Base-by-base conservation (phyloP, 257 asterid species). In the Striga asiatica region DNA sequence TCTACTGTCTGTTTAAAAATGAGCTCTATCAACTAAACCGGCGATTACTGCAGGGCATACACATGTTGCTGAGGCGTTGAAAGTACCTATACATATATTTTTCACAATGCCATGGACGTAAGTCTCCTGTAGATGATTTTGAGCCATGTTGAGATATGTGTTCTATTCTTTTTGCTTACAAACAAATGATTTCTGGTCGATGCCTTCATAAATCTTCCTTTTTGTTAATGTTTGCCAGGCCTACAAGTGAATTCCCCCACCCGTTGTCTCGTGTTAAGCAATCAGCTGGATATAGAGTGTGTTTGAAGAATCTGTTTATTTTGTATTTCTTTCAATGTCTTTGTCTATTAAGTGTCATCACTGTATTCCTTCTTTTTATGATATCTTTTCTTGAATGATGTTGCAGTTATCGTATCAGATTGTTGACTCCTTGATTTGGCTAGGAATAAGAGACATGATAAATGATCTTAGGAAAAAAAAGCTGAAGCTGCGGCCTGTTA, bases 101-200 rank as follows among this genome's bases (percentile, higher is more conserved):
- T 91, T 91, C 75, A 91, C 98, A 19, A 87, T 91, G 98, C 98
- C 96, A n/a, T 91, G 98, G 98, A 87, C 98, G 96, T 87, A 80
- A 84, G 96, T 74, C 69, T 68, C 56, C 1, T 67, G 69, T 67
- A 60, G 41, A 50, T 57, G 27, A 48, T 69, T 51, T 58, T 50
- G 48, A 54, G 66, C 22, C 31, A 7, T 47, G 43, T 41, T 49
- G 14, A 46, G 56, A 24, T 42, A 21, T 54, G n/a, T n/a, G n/a
- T n/a, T n/a, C n/a, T n/a, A n/a, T 38, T 66, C 24, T 13, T 14
- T 10, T 71, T 61, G 47, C 21, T 62, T 24, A 32, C 34, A 53
- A 62, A 56, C 41, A 22, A 58, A 42, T n/a, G n/a, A n/a, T n/a
- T 21, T 66, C 46, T 21, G 38, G 25, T 45, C 45, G 48, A 50